Evolutionary conservation across 1,139 yeast species (phyloP), one percentile per base, ranked within the genome.

Genomic region (Suhomyces panamericanus): DNA sequence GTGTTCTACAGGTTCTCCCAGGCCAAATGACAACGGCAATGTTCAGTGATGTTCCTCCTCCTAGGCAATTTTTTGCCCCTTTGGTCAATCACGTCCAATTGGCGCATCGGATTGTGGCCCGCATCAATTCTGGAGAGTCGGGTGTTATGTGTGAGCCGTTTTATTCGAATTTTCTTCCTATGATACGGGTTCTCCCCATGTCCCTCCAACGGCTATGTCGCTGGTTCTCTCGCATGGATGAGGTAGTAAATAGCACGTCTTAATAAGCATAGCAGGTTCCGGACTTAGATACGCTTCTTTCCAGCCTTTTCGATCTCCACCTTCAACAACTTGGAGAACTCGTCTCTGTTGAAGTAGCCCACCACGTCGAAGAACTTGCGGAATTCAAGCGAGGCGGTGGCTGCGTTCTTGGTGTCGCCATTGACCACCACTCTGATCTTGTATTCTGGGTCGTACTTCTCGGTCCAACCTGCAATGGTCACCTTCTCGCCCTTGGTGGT

Each of bases 11-110:
- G 12, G 82, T 83, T 1, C 57, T 78, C 1, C 85, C 91, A 0
- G 95, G 95, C 0, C 95, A 86, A 57, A 59, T 86, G 37, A 73
- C 79, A 46, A 78, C 88, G 0, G 59, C 59, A 2, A 78, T 86
- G 87, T 86, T 86, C 56, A 58, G 60, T 6, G 87, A 85, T 51
- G 81, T 85, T 7, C 60, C 62, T 1, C 83, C 86, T 1, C 77
- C 83, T n/a, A 69, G 71, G 41, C 65, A 66, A 43, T 83, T 83
- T 52, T 63, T 85, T 46, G 91, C 93, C 0, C 95, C 95, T 0
- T 54, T 84, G 2, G 72, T 85, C 0, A 64, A 73, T 37, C 74
- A 72, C 30, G 37, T 46, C 0, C 52, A 55, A 13, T 60, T 86
- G 35, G 83, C 88, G 0, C 26, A 39, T 1, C 54, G 59, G 4